These are phyloP conservation scores for Alternaria infectoria DNA, from an alignment of 2,329 filamentous ascomycete species.

Conservation along the genomic window DNA sequence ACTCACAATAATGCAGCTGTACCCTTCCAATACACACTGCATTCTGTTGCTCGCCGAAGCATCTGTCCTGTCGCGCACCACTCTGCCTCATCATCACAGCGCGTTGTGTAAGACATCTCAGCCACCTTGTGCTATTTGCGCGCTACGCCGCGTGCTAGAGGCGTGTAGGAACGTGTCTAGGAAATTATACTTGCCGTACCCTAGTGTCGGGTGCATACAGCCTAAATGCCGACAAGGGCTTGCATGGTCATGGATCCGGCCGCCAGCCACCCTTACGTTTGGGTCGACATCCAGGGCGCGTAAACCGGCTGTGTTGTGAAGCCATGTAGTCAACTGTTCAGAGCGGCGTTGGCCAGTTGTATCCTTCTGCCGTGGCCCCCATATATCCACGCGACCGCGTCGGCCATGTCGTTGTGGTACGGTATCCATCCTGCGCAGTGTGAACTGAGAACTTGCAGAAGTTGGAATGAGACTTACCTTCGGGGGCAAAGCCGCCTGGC, in stretches of 20 bases:
- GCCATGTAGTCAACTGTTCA: constrained; percentile 22
- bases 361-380: constrained; percentile 41
- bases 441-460: background rate
- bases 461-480: constrained; percentile 28
- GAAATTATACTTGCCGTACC: background rate
- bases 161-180: background rate
- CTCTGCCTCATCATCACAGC: background rate
- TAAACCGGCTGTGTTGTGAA: constrained; percentile 10
- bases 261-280: background rate
- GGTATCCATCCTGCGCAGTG: constrained; percentile 37
- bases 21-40: background rate
- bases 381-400: constrained; percentile 46
- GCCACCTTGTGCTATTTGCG: background rate
- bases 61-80: background rate
- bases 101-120: background rate
- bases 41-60: background rate
- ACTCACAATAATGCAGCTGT: constrained; percentile 2
- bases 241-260: background rate
- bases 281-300: constrained; percentile 7
- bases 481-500: constrained; percentile 29
- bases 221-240: background rate
- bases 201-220: background rate
- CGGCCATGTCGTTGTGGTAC: constrained; percentile 45
- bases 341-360: constrained; percentile 38
- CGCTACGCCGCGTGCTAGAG: background rate